phyloP scores from a whole-genome alignment of 768 basidiomycete species.

The Boletus barrowsii region DNA sequence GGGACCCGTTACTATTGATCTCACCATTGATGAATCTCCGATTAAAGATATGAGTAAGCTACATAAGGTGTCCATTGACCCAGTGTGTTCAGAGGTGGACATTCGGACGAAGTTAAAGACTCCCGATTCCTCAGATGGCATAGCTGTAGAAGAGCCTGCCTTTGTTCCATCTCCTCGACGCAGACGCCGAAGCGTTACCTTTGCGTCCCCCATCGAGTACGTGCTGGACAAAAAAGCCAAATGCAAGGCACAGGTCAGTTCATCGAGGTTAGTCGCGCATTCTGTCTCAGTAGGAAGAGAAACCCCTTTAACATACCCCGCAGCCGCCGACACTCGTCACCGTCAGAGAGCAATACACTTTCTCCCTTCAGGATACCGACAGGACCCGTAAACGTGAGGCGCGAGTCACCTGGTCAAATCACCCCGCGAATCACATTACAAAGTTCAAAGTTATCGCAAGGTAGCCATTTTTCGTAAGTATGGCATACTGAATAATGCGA shows the following conservation, averaged over 20 bases:
- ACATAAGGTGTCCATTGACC: neutral
- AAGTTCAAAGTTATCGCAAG: conserved; percentile 5
- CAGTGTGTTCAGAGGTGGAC: neutral
- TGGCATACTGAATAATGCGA: neutral
- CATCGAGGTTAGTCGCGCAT: conserved; percentile 7
- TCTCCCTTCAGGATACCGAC: conserved; percentile 17
- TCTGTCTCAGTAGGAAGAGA: neutral
- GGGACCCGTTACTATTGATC: conserved; percentile 40
- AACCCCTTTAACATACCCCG: neutral
- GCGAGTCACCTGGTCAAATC: conserved; percentile 1
- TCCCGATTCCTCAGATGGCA: neutral
- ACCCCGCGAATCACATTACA: conserved; percentile 1
- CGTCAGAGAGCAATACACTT: conserved; percentile 8
- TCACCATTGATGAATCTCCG: conserved; percentile 37
- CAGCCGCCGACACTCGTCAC: neutral
- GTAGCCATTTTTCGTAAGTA: conserved; percentile 1
- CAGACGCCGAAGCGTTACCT: conserved; percentile 25
- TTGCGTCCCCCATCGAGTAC: conserved; percentile 28
- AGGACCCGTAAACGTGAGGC: neutral
- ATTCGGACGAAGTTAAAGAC: neutral
- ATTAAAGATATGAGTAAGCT: conserved; percentile 1
- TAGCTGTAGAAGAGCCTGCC: neutral
- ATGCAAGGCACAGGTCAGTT: neutral
- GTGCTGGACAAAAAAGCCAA: conserved; percentile 3
- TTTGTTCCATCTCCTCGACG: conserved; percentile 2